These are phyloP conservation scores for Amanita brunnescens DNA, from an alignment of 768 basidiomycete species.

Conservation along the genomic window DNA sequence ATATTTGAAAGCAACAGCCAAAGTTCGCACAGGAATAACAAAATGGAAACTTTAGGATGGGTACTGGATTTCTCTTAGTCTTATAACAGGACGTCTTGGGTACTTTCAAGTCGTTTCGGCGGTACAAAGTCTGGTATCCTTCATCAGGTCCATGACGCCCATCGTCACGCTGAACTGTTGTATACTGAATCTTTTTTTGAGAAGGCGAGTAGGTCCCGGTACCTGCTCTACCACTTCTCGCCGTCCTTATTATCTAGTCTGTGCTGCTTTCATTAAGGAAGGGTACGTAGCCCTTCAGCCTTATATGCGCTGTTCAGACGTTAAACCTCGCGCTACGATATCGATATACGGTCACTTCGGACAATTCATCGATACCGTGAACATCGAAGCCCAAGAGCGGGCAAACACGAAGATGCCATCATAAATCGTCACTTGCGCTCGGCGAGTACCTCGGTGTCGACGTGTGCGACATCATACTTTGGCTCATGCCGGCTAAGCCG, in stretches of 20 bases:
- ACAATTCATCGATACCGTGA: constrained; percentile 64
- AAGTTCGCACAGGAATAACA: no score
- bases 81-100: no score
- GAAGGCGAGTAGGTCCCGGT: constrained; percentile 28
- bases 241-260: constrained; percentile 40
- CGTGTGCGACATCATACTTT: constrained; percentile 75
- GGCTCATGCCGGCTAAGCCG: constrained; percentile 75
- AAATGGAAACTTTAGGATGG: no score
- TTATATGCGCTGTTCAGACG: background rate
- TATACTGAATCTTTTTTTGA: constrained; percentile 77
- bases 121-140: constrained; percentile 41
- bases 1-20: no score
- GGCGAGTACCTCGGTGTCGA: constrained; percentile 84
- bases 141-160: constrained; percentile 67
- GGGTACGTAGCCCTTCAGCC: constrained; percentile 56
- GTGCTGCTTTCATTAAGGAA: constrained; percentile 87
- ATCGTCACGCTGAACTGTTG: constrained; percentile 84
- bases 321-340: constrained; percentile 48
- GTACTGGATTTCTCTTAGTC: no score
- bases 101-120: constrained; percentile 65
- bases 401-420: constrained; percentile 31
- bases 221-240: no score
- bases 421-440: constrained; percentile 81
- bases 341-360: constrained; percentile 75
- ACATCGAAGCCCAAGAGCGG: constrained; percentile 44